Evolutionary conservation across 352 stramenopile genomes (phyloP).

Genomic region (Blastocystis sp.): DNA sequence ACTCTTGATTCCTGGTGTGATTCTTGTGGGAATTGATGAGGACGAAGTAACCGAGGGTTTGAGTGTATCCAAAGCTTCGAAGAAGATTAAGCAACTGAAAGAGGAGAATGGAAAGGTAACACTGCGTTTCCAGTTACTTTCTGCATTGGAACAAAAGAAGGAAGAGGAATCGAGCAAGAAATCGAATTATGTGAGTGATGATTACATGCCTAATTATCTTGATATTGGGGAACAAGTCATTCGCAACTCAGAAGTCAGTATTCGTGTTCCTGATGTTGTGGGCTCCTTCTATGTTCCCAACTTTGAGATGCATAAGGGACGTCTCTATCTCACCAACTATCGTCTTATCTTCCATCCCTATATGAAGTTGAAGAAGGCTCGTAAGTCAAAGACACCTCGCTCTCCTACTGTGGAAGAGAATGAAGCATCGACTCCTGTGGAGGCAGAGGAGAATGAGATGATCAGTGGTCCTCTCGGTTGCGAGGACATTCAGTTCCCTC

Average conservation of each 20-base stretch:
- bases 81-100: constrained; percentile 67
- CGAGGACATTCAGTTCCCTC: constrained; percentile 10
- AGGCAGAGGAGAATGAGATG: constrained; percentile 22
- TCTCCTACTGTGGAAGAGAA: constrained; percentile 30
- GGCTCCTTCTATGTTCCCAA: constrained; percentile 56
- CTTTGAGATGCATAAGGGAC: constrained; percentile 66
- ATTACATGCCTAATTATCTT: constrained; percentile 65
- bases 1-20: constrained; percentile 33
- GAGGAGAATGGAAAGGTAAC: constrained; percentile 54
- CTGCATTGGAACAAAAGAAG: constrained; percentile 62
- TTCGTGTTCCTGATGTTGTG: constrained; percentile 58
- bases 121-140: constrained; percentile 59
- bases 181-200: constrained; percentile 61
- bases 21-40: constrained; percentile 53
- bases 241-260: constrained; percentile 23
- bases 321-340: constrained; percentile 65
- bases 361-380: constrained; percentile 63
- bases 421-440: not conserved
- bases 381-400: constrained; percentile 55
- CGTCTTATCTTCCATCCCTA: constrained; percentile 68
- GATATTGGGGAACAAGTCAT: constrained; percentile 59
- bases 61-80: constrained; percentile 26
- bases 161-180: constrained; percentile 65
- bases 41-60: constrained; percentile 14
- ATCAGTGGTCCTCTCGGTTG: constrained; percentile 34